Evolutionary conservation across 345 rosid genomes (phyloP).

Genomic region (Luvunga scandens): DNA sequence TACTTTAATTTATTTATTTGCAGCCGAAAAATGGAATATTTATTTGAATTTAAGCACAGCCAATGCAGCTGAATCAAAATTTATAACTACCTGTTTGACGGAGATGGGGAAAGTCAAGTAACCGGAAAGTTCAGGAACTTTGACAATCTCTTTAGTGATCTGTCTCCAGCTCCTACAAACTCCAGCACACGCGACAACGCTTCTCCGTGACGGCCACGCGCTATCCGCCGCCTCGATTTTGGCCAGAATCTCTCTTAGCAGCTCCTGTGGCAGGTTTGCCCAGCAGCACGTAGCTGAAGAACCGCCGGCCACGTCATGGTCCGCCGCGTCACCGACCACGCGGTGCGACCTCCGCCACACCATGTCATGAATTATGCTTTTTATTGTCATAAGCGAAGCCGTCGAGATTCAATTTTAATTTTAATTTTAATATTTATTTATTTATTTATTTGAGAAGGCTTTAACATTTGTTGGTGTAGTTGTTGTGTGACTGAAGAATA

Average conservation of each 20-base stretch:
- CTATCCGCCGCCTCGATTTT: conserved; percentile 63
- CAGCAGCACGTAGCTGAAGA: conserved; percentile 42
- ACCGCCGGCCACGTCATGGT: conserved; percentile 1
- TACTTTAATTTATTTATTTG: no score
- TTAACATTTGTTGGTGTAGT: background rate
- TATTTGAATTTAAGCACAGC: background rate
- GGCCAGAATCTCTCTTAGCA: conserved; percentile 60
- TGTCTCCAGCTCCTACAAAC: conserved; percentile 78
- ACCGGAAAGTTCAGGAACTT: conserved; percentile 60
- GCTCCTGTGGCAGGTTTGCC: conserved; percentile 77
- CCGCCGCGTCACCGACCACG: conserved; percentile 38
- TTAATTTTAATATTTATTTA: background rate
- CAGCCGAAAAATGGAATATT: background rate
- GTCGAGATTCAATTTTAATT: background rate
- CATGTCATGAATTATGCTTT: conserved; percentile 42
- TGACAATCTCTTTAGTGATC: conserved; percentile 61
- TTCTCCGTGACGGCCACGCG: conserved; percentile 67
- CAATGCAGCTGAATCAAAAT: background rate
- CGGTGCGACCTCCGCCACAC: conserved; percentile 55
- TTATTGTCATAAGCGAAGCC: conserved; percentile 38
- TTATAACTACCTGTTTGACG: conserved; percentile 60
- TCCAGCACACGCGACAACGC: conserved; percentile 80
- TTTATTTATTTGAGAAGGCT: background rate
- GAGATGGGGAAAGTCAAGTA: conserved; percentile 81
- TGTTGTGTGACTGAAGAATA: background rate